Evolutionary conservation across 768 basidiomycete species (phyloP), one percentile per base, ranked within the genome.

Genomic region (Pulveroboletus frians): DNA sequence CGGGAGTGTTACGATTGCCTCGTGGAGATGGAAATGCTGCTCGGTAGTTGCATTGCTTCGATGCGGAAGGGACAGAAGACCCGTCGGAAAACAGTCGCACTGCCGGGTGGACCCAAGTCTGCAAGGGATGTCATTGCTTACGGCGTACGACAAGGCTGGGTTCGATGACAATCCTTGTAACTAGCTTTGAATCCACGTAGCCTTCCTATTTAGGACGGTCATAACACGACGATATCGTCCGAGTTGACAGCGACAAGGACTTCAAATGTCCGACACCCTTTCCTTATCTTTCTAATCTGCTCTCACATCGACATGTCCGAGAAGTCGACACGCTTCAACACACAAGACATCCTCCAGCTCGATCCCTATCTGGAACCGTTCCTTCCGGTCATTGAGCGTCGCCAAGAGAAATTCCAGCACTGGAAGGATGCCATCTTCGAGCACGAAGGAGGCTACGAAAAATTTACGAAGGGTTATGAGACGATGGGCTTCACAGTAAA

Each of bases 361-460:
- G 90, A 92, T 66, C 74, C 76, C 15, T 91, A 82, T 67, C 80
- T 92, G n/a, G 77, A 81, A 59, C 80, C 80, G n/a, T 78, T 85
- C 60, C 72, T 85, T 45, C 76, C 82, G 26, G 76, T 79, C 38
- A 88, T 92, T 65, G 71, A 79, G 50, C 76, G 78, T 57, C 76
- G 90, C 52, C 75, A 91, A 67, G 80, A 83, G 46, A 63, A 67
- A 29, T 91, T 83, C 71, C 76, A 78, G 49, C 75, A 79, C 58
- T 90, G 87, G 88, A 90, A 86, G 60, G 77, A 84, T 58, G 74
- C 71, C 39, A 88, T 96, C 60, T 76, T 85, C 20, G 59, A 78
- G 41, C 69, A 82, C 55, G 94, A 98, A 71, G 92, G 92, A 42
- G 95, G 96, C 17, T 79, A 83, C 55, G 85, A 85, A 47, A 61